Evolutionary conservation across 2,329 filamentous ascomycete species (phyloP).

Genomic region (Ceratocystis destructans): DNA sequence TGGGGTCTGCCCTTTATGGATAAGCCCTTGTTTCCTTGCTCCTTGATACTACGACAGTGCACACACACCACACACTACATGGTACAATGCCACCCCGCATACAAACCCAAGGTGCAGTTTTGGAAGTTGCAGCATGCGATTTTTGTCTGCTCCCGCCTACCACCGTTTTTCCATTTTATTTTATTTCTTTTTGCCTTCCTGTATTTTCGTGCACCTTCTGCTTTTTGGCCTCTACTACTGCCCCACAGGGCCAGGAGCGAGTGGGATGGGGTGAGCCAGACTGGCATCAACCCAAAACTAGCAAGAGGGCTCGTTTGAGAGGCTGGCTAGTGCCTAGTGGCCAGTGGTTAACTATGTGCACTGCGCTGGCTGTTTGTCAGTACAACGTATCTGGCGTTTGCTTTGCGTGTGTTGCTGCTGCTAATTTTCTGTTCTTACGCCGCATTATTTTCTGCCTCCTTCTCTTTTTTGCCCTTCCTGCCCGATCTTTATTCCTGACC

Average conservation of each 20-base stretch:
- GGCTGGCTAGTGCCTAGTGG: not conserved
- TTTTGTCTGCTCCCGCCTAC: not conserved
- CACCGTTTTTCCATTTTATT: not conserved
- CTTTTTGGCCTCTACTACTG: not conserved
- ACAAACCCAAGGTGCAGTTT: not conserved
- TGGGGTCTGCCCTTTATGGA: not conserved
- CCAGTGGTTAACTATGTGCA: too few relatives aligned
- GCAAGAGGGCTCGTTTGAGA: not conserved
- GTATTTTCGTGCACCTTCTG: not conserved
- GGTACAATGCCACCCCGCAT: not conserved
- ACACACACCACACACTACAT: not conserved
- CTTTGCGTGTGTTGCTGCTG: not conserved
- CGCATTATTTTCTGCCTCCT: not conserved
- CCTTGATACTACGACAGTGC: too few relatives aligned
- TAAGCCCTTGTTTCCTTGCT: not conserved
- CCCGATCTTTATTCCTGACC: slow-evolving; percentile 8
- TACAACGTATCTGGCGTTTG: not conserved
- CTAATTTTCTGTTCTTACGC: not conserved
- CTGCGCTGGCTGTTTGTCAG: not conserved
- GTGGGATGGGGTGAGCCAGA: not conserved
- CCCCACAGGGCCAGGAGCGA: not conserved
- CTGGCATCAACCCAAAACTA: not conserved
- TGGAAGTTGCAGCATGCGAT: not conserved
- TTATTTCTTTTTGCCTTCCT: not conserved
- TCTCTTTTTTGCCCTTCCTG: slow-evolving; percentile 7